These are phyloP conservation scores for Plantago ovata DNA, from an alignment of 257 asterid genomes.

Conservation along the genomic window DNA sequence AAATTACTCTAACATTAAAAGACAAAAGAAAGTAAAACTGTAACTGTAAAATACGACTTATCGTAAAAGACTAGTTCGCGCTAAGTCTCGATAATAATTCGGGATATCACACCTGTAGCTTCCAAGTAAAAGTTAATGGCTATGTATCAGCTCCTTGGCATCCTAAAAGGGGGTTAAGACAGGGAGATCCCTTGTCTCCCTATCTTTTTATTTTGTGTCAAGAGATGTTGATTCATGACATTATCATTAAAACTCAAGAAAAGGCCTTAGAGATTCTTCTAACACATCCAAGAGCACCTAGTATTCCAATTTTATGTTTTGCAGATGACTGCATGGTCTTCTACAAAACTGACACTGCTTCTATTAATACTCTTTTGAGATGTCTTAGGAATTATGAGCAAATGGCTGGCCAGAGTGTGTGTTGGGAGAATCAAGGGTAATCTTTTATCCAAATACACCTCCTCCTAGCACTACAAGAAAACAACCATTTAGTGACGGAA, in stretches of 20 bases:
- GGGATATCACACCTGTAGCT: too few species aligned
- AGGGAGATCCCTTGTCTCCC: not conserved
- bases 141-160: not conserved
- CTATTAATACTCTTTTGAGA: not conserved
- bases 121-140: not conserved
- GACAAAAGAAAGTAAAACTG: too few species aligned
- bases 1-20: too few species aligned
- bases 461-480: too few species aligned
- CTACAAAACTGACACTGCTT: not conserved
- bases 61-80: too few species aligned
- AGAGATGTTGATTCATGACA: not conserved
- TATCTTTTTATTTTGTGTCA: not conserved
- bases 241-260: not conserved
- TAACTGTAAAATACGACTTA: too few species aligned
- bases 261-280: not conserved
- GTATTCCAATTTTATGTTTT: not conserved
- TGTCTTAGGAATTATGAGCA: too few species aligned
- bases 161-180: not conserved
- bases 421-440: not conserved
- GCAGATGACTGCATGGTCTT: not conserved
- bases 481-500: too few species aligned
- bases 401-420: not conserved
- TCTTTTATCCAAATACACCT: not conserved
- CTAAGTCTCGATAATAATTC: too few species aligned
- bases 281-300: not conserved